Base-by-base conservation (phyloP, 495 filamentous ascomycete species). In the Lineolata rhizophorae region DNA sequence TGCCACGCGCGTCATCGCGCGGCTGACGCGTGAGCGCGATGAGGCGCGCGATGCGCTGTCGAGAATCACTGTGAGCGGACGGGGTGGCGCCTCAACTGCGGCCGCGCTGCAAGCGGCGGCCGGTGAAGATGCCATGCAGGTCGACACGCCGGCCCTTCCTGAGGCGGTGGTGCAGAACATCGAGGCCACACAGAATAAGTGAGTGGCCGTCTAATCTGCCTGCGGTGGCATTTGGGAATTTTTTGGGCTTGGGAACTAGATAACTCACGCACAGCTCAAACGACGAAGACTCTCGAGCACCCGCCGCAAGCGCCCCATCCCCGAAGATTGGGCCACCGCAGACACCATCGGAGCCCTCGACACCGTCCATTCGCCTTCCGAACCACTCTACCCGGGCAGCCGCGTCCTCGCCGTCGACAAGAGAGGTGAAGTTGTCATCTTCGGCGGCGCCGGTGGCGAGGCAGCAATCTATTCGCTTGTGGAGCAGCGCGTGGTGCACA, bases 31-130 rank as follows among this genome's bases (percentile, higher is more conserved):
- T 44, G 87, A 97, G 56, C 59, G 90, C 32, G 85, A 95, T 44
- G 85, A 95, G 48, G 83, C 87, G 18, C 60, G 85, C 41, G 78
- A 91, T 53, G 81, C 90, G n/a, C 62, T 95, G 20, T 80, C 80
- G 8, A 77, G 76, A 46, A 65, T 95, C 9, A 75, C 72, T 1
- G 66, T 91, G 30, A 66, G 67, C 11, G 58, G 64, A 5, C n/a
- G n/a, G n/a, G 34, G 30, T 2, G 33, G 34, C 6, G 13, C 30
- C 3, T 13, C 37, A 24, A 30, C 31, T 6, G 21, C 39, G 4
- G 37, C 30, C 20, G 56, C 53, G 35, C 64, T 71, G 26, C 48
- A 48, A 13, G 58, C 50, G 3, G 49, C 53, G 4, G 52, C 53
- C 13, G 68, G 62, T 41, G 77, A 70, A 17, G 85, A 94, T 49